Base-by-base conservation (phyloP, 2,329 filamentous ascomycete species). In the Thielaviopsis ethacetica region DNA sequence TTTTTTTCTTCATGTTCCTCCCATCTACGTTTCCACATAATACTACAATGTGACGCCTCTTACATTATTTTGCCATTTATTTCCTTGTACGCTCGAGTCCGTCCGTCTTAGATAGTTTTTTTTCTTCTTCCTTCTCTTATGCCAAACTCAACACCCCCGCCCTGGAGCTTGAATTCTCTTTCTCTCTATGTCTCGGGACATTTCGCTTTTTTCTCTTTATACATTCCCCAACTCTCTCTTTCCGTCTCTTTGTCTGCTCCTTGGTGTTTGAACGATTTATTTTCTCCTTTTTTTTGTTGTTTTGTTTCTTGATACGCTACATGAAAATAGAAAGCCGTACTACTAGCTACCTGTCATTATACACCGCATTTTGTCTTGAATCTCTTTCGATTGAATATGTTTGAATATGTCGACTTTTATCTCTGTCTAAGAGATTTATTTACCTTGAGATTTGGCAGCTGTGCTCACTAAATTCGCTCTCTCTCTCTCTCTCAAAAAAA, bases 31-130 rank as follows among this genome's bases (percentile, higher is more conserved):
- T 58, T 22, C 19, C 17, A 15, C 41, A 17, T 21, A n/a, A n/a
- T 21, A 26, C 30, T 26, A 22, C n/a, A 22, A 21, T 26, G 27
- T 17, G 30, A 34, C 34, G 38, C 5, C 47, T 44, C 30, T 19
- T 53, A n/a, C 22, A 9, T 38, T 54, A 34, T 41, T 53, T 41
- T 61, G 17, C 51, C 24, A 44, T 61, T 34, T 54, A 49, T 41
- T 52, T 22, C 4, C 24, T 38, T 44, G 44, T 50, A 10, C 15
- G 22, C 15, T 7, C 50, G n/a, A 3, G n/a, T 49, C 17, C 17
- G 6, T 26, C 24, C 9, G 7, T 10, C n/a, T 49, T n/a, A 19
- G 19, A 49, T 49, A 21, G 15, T 17, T 19, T n/a, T 47, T n/a
- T 49, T n/a, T 21, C 17, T 19, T n/a, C 38, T n/a, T 17, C 38